These are phyloP conservation scores for Phoenix dactylifera DNA, from an alignment of 176 grass and related monocot genomes.

Conservation along the genomic window DNA sequence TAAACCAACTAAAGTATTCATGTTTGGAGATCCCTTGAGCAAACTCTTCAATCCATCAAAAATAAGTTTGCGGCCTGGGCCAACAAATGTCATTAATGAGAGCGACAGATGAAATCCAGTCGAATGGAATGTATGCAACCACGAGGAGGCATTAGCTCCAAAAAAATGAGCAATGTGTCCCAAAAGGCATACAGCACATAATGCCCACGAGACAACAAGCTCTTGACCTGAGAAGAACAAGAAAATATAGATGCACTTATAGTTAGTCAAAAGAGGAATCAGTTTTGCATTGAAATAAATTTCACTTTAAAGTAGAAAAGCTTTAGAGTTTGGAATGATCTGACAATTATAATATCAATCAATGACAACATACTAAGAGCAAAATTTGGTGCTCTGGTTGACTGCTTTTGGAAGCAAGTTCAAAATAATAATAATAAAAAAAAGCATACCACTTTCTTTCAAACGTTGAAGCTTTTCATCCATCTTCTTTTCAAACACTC, in stretches of 20 bases:
- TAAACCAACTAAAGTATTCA: slow-evolving; percentile 94
- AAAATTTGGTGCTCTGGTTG: not conserved
- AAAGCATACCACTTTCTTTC: slow-evolving; percentile 74
- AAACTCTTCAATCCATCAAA: slow-evolving; percentile 71
- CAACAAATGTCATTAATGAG: slow-evolving; percentile 87
- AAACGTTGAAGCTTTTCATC: slow-evolving; percentile 69
- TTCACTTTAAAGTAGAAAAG: no score
- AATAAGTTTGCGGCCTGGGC: slow-evolving; percentile 80
- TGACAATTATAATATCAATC: not conserved
- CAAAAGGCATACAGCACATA: slow-evolving; percentile 80
- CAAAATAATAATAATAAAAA: not conserved
- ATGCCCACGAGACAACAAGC: slow-evolving; percentile 92
- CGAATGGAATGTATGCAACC: slow-evolving; percentile 65
- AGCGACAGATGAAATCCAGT: slow-evolving; percentile 86
- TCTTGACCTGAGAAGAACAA: slow-evolving; percentile 62
- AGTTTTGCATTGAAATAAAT: no score
- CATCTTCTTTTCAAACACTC: slow-evolving; percentile 81
- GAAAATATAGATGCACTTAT: not conserved
- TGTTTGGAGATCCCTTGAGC: slow-evolving; percentile 74
- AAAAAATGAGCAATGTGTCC: slow-evolving; percentile 80
- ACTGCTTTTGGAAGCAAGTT: not conserved
- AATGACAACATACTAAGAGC: not conserved
- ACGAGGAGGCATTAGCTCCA: slow-evolving; percentile 45
- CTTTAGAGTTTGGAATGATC: not conserved
- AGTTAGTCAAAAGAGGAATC: no score